Conservation (phyloP, 1,139 yeast species). For the Scheffersomyces parashehatae region DNA sequence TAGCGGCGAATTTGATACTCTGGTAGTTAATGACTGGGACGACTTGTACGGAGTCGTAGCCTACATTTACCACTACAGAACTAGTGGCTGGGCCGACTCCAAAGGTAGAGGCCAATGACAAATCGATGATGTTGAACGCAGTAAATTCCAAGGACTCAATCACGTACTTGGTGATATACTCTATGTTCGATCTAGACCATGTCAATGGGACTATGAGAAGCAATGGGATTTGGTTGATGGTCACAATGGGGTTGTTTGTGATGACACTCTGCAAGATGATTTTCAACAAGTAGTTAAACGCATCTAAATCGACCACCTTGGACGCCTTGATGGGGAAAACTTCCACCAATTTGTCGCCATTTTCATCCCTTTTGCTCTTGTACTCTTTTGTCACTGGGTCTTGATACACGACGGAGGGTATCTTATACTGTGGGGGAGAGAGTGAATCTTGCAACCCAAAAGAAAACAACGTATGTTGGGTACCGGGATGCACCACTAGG, state of each 20-base stretch:
- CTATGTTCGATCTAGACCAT: conserved; percentile 72
- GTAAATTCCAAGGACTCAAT: conserved; percentile 75
- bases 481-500: conserved; percentile 79
- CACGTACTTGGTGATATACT: conserved; percentile 68
- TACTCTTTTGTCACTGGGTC: conserved; percentile 44
- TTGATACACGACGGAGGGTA: conserved; percentile 75
- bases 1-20: conserved; percentile 55
- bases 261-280: conserved; percentile 59
- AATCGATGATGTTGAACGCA: conserved; percentile 70
- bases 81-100: conserved; percentile 67
- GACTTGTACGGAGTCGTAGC: conserved; percentile 72
- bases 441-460: conserved; percentile 81
- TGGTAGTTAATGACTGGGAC: conserved; percentile 77
- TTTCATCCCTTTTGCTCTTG: conserved; percentile 32
- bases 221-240: conserved; percentile 47
- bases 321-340: conserved; percentile 68
- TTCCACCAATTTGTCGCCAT: conserved; percentile 36
- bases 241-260: conserved; percentile 48
- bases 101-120: conserved; percentile 69
- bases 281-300: conserved; percentile 68
- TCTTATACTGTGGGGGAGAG: conserved; percentile 70
- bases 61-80: conserved; percentile 79
- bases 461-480: conserved; percentile 69
- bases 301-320: conserved; percentile 63
- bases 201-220: conserved; percentile 61